Evolutionary conservation across 1,284 basidiomycete genomes (phyloP), one percentile per base, ranked within the genome.

Genomic region (Porogramme epimiltina): DNA sequence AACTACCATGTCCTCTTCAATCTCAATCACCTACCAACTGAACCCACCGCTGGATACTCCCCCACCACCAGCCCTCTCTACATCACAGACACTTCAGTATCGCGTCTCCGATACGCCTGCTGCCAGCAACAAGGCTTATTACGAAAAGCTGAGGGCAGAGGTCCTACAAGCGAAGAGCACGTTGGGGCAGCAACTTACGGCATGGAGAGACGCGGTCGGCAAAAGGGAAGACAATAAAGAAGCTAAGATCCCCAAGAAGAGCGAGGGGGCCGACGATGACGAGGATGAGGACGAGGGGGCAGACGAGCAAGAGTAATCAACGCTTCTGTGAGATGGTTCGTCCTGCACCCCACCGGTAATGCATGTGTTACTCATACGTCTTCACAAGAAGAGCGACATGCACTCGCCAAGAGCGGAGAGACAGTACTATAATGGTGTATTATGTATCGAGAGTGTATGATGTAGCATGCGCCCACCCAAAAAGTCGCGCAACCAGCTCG

Each of bases 131-230:
- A 72, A 68, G 47, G 66, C 61, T 37, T 86, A 84, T 63, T 89
- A 88, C 55, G 65, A 67, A 1, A 69, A 68, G 4, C 64, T 89
- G 41, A 72, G 76, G 55, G 66, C 62, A 13, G 73, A 80, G n/a
- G 71, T 88, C 37, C 68, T 70, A 24, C 67, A 72, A 31, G 84
- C 83, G 19, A 81, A 74, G 58, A 70, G 71, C 42, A 68, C 73
- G 24, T 56, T 87, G 16, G 87, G 87, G 13, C 75, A 80, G 45
- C 83, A 86, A 55, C 64, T 89, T 62, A 89, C 87, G 0, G 73
- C 65, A 2, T 89, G 87, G 87, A 77, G 83, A 61, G 86, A 89
- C 66, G 76, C 76, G 3, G 80, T 88, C 6, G 85, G 85, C 10
- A 82, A 77, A 37, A 64, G 68, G 13, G 87, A 89, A 65, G 63